A percentile compares a stretch with the other conserved stretches of the same genome.
These are phyloP conservation scores for Pancytospora epiphaga DNA, from an alignment of 371 early-diverging fungal species.

Conservation along the genomic window DNA sequence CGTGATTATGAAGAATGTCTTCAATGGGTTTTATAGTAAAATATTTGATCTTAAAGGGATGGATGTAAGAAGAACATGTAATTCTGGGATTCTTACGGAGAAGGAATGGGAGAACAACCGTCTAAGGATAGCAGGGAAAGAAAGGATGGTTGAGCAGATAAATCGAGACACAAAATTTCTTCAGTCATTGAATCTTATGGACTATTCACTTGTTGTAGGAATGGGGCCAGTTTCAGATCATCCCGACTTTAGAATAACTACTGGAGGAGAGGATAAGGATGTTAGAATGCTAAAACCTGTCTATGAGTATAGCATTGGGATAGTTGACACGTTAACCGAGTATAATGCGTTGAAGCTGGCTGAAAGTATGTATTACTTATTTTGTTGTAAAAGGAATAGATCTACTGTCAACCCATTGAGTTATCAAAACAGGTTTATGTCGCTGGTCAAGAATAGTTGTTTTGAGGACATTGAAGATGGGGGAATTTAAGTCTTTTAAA, in stretches of 20 bases:
- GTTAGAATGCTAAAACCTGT: neutral
- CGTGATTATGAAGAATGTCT: conserved; percentile 51
- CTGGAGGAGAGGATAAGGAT: neutral
- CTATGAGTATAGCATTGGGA: conserved; percentile 29
- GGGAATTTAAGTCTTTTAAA: too few species aligned
- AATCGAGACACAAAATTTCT: conserved; percentile 44
- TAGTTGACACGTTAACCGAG: conserved; percentile 50
- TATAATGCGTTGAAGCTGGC: conserved; percentile 30
- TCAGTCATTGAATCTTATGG: conserved; percentile 40
- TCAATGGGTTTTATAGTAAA: neutral
- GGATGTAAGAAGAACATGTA: conserved; percentile 20
- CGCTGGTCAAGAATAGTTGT: conserved; percentile 19
- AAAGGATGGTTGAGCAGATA: conserved; percentile 22
- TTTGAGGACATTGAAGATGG: too few species aligned
- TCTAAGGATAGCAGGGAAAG: neutral
- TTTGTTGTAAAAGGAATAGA: conserved; percentile 32
- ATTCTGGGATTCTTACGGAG: neutral
- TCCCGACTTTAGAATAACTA: neutral
- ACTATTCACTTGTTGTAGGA: conserved; percentile 45
- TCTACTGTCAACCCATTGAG: conserved; percentile 40
- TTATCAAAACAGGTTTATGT: conserved; percentile 41
- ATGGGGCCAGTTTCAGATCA: neutral
- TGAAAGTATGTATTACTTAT: conserved; percentile 27
- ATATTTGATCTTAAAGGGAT: conserved; percentile 53
- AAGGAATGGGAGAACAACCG: conserved; percentile 6